Conservation (phyloP, 2,329 filamentous ascomycete species). For the Drechslerella dactyloides region DNA sequence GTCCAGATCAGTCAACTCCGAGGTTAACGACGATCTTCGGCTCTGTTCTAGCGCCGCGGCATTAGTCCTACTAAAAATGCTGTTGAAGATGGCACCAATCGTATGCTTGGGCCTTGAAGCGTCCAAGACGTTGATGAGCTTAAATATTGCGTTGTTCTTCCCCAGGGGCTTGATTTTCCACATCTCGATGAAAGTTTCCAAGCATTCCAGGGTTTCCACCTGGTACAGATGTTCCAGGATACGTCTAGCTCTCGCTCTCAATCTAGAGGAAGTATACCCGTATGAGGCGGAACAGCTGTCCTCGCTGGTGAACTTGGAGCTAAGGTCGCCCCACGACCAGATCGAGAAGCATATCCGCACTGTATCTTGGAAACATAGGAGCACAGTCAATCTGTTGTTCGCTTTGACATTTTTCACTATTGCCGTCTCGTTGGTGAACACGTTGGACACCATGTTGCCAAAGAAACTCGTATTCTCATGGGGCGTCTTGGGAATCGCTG, state of each 20-base stretch:
- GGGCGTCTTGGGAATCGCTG: slow-evolving; percentile 74
- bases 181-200: slow-evolving; percentile 86
- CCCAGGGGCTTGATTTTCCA: slow-evolving; percentile 67
- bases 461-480: slow-evolving; percentile 83
- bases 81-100: slow-evolving; percentile 92
- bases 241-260: slow-evolving; percentile 85
- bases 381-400: slow-evolving; percentile 88
- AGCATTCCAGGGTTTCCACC: slow-evolving; percentile 87
- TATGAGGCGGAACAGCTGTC: slow-evolving; percentile 76
- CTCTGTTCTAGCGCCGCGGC: slow-evolving; percentile 76
- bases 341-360: slow-evolving; percentile 90
- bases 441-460: slow-evolving; percentile 89
- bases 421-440: slow-evolving; percentile 78
- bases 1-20: slow-evolving; percentile 80
- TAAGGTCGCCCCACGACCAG: slow-evolving; percentile 85
- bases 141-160: slow-evolving; percentile 73
- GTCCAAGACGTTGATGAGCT: slow-evolving; percentile 86
- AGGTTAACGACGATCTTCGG: slow-evolving; percentile 85
- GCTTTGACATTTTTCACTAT: slow-evolving; percentile 78
- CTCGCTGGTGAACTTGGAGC: slow-evolving; percentile 60
- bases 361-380: slow-evolving; percentile 95
- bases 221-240: slow-evolving; percentile 91
- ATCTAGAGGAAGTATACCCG: slow-evolving; percentile 84
- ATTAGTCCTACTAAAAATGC: slow-evolving; percentile 92
- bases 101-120: slow-evolving; percentile 89